These are phyloP conservation scores for Paracamarosporium sp. DNA, from an alignment of 2,329 filamentous ascomycete species.

Conservation along the genomic window DNA sequence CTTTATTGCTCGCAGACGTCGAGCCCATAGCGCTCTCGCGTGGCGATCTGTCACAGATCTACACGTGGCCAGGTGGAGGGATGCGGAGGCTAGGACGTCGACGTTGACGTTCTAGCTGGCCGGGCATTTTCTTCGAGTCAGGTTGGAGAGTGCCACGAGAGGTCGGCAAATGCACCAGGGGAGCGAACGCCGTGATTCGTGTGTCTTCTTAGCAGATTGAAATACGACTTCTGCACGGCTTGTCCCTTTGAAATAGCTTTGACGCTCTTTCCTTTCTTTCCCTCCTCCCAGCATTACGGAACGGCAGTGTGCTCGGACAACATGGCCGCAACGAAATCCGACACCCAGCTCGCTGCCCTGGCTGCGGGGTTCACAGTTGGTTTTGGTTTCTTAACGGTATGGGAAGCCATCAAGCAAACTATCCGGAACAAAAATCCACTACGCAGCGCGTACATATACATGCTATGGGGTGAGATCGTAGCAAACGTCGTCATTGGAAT, in stretches of 20 bases:
- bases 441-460: constrained; percentile 42
- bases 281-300: neutral
- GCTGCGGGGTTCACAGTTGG: constrained; percentile 46
- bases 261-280: neutral
- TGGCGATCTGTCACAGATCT: neutral
- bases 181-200: neutral
- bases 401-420: constrained; percentile 46
- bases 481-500: constrained; percentile 38
- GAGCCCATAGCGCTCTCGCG: neutral
- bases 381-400: constrained; percentile 42
- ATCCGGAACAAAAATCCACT: constrained; percentile 41
- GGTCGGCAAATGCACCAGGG: neutral
- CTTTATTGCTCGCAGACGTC: neutral
- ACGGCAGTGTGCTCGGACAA: neutral
- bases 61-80: neutral
- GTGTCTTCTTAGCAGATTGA: neutral
- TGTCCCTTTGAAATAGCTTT: neutral
- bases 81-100: neutral
- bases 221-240: neutral
- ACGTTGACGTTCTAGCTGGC: neutral
- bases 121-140: neutral
- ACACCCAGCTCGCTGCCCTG: constrained; percentile 38
- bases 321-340: constrained; percentile 10
- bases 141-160: neutral
- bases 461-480: constrained; percentile 43